Evolutionary conservation across 2,329 filamentous ascomycete species (phyloP).

Genomic region (Penicillium brevicompactum): DNA sequence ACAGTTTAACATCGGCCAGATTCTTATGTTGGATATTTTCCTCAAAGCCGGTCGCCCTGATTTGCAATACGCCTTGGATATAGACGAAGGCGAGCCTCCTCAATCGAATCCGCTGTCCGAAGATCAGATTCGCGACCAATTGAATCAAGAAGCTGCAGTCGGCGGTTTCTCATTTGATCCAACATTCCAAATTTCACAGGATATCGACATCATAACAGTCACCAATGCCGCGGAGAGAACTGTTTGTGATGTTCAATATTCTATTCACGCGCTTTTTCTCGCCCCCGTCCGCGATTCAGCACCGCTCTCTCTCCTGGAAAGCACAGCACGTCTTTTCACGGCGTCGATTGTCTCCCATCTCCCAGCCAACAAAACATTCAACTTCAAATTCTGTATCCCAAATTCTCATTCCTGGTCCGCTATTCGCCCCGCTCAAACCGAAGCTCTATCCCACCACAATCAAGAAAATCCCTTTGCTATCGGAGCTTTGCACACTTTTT

Average conservation of each 20-base stretch:
- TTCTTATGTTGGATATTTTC: conserved; percentile 6
- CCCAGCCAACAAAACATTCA: conserved; percentile 8
- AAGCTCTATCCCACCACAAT: conserved; percentile 7
- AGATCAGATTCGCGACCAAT: conserved; percentile 15
- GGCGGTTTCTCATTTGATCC: conserved; percentile 8
- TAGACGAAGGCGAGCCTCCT: conserved; percentile 15
- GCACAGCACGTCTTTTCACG: conserved; percentile 17
- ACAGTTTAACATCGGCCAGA: conserved; percentile 14
- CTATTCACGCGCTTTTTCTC: conserved; percentile 17
- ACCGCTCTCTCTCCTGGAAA: conserved; percentile 8
- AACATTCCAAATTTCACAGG: conserved; percentile 7
- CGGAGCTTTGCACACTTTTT: conserved; percentile 13
- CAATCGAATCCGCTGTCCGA: background rate
- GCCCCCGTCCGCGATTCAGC: conserved; percentile 2
- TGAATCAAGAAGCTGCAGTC: conserved; percentile 12
- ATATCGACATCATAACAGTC: conserved; percentile 10
- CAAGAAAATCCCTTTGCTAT: conserved; percentile 4
- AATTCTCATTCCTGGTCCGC: no score
- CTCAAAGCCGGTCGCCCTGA: background rate
- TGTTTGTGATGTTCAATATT: conserved; percentile 16
- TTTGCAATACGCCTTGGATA: conserved; percentile 10
- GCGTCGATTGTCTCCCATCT: conserved; percentile 9
- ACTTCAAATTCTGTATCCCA: background rate
- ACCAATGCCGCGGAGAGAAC: conserved; percentile 12
- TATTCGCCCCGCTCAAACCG: conserved; percentile 5